These are phyloP conservation scores for Rhododendron molle DNA, from an alignment of 148 eudicot species.

Conservation along the genomic window DNA sequence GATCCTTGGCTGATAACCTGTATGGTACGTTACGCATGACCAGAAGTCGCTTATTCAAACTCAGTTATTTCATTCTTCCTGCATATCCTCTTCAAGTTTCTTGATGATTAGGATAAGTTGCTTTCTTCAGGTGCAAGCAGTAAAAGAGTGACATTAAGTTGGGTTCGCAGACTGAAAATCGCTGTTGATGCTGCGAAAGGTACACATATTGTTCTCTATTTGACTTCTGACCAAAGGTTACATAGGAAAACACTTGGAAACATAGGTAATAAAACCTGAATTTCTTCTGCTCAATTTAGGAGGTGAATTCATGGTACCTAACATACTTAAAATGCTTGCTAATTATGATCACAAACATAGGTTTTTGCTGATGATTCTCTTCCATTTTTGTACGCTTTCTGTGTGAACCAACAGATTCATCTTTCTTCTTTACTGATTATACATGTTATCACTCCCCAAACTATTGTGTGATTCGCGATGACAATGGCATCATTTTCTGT, in stretches of 20 bases:
- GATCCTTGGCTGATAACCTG: slow-evolving; percentile 80
- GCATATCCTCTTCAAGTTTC: not conserved
- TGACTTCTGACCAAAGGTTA: not conserved
- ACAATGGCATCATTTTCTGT: not conserved
- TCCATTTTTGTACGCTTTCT: not conserved
- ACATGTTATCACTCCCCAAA: not conserved
- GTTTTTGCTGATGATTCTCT: not conserved
- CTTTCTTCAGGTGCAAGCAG: slow-evolving; percentile 47
- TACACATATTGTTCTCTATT: slow-evolving; percentile 6
- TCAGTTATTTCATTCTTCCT: not conserved
- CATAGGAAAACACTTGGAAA: not conserved
- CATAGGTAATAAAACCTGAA: not conserved
- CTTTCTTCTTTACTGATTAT: not conserved
- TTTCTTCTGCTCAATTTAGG: not conserved
- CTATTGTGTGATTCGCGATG: not conserved
- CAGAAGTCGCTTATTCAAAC: not conserved
- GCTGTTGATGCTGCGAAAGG: slow-evolving; percentile 93
- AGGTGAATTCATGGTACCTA: not conserved
- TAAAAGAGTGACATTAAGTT: slow-evolving; percentile 55
- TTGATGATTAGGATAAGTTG: not conserved
- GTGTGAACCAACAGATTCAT: not conserved
- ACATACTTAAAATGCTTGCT: not conserved
- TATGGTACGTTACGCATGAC: slow-evolving; percentile 40
- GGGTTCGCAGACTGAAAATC: slow-evolving; percentile 80
- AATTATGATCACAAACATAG: not conserved